phyloP scores from a whole-genome alignment of 2,329 filamentous ascomycete species.

The Aspergillus uvarum region DNA sequence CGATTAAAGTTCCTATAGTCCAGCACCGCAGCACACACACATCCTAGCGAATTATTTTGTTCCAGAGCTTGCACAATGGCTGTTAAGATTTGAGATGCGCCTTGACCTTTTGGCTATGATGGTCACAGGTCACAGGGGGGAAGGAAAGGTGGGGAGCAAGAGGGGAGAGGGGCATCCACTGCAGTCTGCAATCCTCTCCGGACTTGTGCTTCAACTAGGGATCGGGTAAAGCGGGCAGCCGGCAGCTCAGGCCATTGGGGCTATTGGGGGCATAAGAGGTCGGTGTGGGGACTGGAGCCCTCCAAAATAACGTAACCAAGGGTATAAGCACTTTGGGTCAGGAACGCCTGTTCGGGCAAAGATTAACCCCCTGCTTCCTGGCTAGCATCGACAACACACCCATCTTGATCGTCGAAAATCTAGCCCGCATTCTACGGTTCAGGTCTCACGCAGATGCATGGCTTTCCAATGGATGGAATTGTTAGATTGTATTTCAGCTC shows the following conservation, averaged over 20 bases:
- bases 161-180: neutral
- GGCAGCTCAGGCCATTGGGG: constrained; percentile 16
- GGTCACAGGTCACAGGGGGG: neutral
- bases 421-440: neutral
- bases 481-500: neutral
- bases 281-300: constrained; percentile 5
- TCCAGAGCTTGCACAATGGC: neutral
- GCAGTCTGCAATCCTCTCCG: neutral
- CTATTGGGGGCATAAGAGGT: neutral
- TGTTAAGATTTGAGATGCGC: neutral
- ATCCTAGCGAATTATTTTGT: neutral
- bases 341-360: constrained; percentile 18
- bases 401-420: neutral
- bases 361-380: constrained; percentile 11
- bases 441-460: neutral
- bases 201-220: neutral
- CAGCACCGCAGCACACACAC: constrained; percentile 7
- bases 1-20: constrained; percentile 4
- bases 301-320: constrained; percentile 13
- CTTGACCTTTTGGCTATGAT: neutral
- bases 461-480: neutral
- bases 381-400: neutral
- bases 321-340: constrained; percentile 11
- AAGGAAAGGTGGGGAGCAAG: neutral
- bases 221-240: constrained; percentile 14